Conservation (phyloP, 305 asterid species). For the Lippia alba region DNA sequence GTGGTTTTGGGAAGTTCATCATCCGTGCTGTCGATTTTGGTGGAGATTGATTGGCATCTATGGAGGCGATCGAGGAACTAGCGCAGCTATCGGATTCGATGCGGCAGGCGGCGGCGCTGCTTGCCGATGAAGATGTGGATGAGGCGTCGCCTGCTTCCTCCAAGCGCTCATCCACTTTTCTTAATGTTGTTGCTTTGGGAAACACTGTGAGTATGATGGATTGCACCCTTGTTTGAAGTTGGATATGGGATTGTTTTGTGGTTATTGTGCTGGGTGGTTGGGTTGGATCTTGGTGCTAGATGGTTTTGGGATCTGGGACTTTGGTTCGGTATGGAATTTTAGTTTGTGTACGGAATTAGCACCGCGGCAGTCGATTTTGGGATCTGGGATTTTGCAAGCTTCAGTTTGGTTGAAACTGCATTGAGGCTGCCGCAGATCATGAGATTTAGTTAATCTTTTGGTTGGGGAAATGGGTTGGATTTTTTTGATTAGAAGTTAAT, state of each 20-base stretch:
- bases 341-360: not conserved
- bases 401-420: slow-evolving; percentile 17
- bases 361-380: too few relatives aligned
- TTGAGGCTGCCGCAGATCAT: slow-evolving; percentile 28
- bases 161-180: slow-evolving; percentile 84
- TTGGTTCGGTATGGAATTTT: slow-evolving; percentile 5
- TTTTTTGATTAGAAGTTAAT: slow-evolving; percentile 9
- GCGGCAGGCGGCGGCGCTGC: slow-evolving; percentile 92
- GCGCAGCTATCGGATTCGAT: slow-evolving; percentile 87
- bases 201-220: slow-evolving; percentile 68
- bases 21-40: slow-evolving; percentile 24
- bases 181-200: slow-evolving; percentile 95
- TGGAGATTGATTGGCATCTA: slow-evolving; percentile 45
- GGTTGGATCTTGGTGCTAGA: slow-evolving; percentile 33
- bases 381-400: not conserved
- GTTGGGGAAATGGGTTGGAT: slow-evolving; percentile 12
- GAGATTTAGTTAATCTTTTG: slow-evolving; percentile 20
- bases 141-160: slow-evolving; percentile 73
- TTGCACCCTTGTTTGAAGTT: slow-evolving; percentile 24
- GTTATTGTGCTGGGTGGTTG: slow-evolving; percentile 23
- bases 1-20: slow-evolving; percentile 30
- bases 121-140: slow-evolving; percentile 93
- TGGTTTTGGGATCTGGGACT: slow-evolving; percentile 36
- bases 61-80: slow-evolving; percentile 97
- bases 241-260: slow-evolving; percentile 24